Percentiles rank a stretch among this genome's conserved stretches.
Conservation (phyloP, 352 stramenopile genomes). For the Phytophthora tubulina region DNA sequence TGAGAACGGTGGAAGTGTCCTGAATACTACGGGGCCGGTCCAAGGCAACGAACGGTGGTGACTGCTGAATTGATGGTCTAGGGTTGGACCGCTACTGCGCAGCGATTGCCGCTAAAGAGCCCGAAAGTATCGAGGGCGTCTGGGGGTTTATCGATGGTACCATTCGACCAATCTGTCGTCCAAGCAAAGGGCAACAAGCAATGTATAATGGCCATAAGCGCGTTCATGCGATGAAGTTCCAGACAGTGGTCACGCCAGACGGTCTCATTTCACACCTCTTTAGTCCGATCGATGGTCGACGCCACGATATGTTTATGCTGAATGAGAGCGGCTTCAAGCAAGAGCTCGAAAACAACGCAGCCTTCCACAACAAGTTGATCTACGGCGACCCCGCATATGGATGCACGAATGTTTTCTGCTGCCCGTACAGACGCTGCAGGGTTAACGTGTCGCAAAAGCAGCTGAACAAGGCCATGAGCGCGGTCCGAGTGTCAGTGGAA, state of each 20-base stretch:
- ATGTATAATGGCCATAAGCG: conserved; percentile 14
- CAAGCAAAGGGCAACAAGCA: background rate
- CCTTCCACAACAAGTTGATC: background rate
- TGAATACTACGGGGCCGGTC: too few relatives aligned
- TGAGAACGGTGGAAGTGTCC: too few relatives aligned
- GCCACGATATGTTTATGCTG: conserved; percentile 8
- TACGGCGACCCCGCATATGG: conserved; percentile 4
- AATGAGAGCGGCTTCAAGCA: background rate
- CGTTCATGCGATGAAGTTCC: conserved; percentile 5
- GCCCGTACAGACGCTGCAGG: conserved; percentile 1
- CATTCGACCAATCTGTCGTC: conserved; percentile 1
- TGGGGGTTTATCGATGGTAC: conserved; percentile 18
- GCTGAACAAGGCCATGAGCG: conserved; percentile 3
- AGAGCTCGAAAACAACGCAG: background rate
- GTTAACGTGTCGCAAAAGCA: background rate
- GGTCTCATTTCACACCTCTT: conserved; percentile 9
- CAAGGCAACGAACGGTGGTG: too few relatives aligned
- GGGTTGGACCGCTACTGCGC: background rate
- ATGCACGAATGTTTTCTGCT: conserved; percentile 6
- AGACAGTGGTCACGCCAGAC: conserved; percentile 15
- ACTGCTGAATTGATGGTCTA: too few relatives aligned
- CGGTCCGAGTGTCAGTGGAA: conserved; percentile 3
- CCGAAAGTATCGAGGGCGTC: background rate
- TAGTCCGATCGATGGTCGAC: conserved; percentile 3
- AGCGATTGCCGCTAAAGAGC: background rate